Conservation (phyloP, 2,329 filamentous ascomycete genomes). For the Botrytis aclada region DNA sequence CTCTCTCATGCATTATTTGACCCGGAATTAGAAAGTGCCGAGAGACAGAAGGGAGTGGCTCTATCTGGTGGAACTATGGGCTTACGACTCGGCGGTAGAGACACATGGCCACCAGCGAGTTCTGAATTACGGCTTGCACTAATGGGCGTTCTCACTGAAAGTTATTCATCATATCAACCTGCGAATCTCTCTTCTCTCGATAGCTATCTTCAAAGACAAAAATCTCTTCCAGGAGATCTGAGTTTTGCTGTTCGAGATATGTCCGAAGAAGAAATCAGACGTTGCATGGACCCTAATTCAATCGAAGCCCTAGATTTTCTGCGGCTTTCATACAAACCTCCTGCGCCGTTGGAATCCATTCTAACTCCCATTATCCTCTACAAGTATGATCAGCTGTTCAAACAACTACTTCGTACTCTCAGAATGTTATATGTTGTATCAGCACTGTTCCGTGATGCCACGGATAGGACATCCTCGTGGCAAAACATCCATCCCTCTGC, state of each 20-base stretch:
- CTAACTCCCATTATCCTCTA: slow-evolving; percentile 68
- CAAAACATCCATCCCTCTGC: slow-evolving; percentile 29
- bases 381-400: slow-evolving; percentile 86
- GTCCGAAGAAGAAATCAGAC: slow-evolving; percentile 72
- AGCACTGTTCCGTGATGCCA: slow-evolving; percentile 59
- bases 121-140: slow-evolving; percentile 88
- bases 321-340: slow-evolving; percentile 77
- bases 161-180: slow-evolving; percentile 47
- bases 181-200: slow-evolving; percentile 34
- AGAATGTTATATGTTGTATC: slow-evolving; percentile 76
- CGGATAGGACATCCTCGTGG: slow-evolving; percentile 36
- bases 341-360: slow-evolving; percentile 66
- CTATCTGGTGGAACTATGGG: slow-evolving; percentile 73
- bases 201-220: slow-evolving; percentile 34
- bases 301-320: slow-evolving; percentile 93
- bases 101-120: slow-evolving; percentile 89
- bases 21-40: slow-evolving; percentile 74
- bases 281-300: slow-evolving; percentile 76
- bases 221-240: slow-evolving; percentile 61
- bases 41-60: slow-evolving; percentile 66
- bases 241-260: slow-evolving; percentile 85
- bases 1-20: slow-evolving; percentile 83
- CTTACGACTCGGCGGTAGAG: slow-evolving; percentile 73
- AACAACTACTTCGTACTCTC: slow-evolving; percentile 69
- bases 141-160: slow-evolving; percentile 80